A percentile compares a stretch with the other conserved stretches of the same genome.
Conservation (phyloP, 2,329 filamentous ascomycete species). For the Fusarium annulatum region DNA sequence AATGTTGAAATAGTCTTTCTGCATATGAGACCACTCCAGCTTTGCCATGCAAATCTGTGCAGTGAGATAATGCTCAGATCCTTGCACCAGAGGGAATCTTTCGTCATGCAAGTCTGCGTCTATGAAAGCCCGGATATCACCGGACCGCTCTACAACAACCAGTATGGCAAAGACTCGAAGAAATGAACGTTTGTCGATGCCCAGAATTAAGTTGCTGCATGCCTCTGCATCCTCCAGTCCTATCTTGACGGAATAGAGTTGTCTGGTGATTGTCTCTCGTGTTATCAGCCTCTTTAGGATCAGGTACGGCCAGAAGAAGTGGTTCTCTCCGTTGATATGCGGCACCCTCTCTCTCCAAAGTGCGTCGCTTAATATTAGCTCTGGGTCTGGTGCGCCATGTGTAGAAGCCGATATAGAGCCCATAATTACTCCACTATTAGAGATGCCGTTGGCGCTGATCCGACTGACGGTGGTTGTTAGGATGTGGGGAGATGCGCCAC, state of each 20-base stretch:
- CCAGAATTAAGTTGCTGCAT: accelerated
- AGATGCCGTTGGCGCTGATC: background rate
- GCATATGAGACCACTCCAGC: background rate
- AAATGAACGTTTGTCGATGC: accelerated
- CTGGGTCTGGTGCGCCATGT: background rate
- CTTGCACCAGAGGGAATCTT: background rate
- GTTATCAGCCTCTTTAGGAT: background rate
- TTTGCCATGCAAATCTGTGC: background rate
- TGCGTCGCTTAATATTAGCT: background rate
- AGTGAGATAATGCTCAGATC: background rate
- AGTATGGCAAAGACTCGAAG: background rate
- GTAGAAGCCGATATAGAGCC: background rate
- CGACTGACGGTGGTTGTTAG: background rate
- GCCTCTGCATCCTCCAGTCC: accelerated
- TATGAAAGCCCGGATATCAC: background rate
- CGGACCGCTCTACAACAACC: background rate
- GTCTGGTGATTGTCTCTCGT: background rate
- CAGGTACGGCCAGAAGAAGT: background rate
- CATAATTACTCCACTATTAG: background rate
- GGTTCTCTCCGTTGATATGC: background rate
- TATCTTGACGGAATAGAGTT: background rate
- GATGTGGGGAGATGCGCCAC: background rate
- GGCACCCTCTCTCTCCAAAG: background rate
- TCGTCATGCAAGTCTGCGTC: background rate
- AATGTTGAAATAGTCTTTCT: background rate